Conservation (phyloP, 148 eudicot genomes). For the Amaranthus cruentus region DNA sequence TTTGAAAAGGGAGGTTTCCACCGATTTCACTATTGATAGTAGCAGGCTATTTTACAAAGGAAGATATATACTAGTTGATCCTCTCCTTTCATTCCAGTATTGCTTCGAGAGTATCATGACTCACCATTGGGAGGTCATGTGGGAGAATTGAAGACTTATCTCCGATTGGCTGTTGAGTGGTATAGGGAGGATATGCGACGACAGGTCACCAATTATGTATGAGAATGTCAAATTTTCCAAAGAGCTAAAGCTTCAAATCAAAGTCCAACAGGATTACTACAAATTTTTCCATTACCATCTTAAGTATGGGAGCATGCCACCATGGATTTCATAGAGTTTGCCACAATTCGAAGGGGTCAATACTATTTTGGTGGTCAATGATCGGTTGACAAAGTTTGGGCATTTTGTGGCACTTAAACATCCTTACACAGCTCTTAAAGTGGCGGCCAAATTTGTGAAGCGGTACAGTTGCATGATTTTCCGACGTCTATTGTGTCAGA, state of each 20-base stretch:
- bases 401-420: neutral
- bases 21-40: too few species aligned
- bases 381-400: neutral
- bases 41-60: too few species aligned
- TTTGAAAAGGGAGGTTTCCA: too few species aligned
- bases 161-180: neutral
- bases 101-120: neutral
- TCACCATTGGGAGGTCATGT: neutral
- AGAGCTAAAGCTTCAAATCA: neutral
- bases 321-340: neutral
- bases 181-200: neutral
- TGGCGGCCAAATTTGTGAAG: neutral
- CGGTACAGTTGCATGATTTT: neutral
- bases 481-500: neutral
- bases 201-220: neutral
- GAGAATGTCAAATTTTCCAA: neutral
- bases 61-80: too few species aligned
- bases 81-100: neutral
- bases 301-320: neutral
- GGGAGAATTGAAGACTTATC: neutral
- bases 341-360: neutral
- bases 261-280: neutral
- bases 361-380: neutral
- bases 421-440: neutral
- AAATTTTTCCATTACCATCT: neutral